Percentiles rank a stretch among this genome's conserved stretches.
Evolutionary conservation across 345 rosid genomes (phyloP).

Genomic region (Brassica cretica): DNA sequence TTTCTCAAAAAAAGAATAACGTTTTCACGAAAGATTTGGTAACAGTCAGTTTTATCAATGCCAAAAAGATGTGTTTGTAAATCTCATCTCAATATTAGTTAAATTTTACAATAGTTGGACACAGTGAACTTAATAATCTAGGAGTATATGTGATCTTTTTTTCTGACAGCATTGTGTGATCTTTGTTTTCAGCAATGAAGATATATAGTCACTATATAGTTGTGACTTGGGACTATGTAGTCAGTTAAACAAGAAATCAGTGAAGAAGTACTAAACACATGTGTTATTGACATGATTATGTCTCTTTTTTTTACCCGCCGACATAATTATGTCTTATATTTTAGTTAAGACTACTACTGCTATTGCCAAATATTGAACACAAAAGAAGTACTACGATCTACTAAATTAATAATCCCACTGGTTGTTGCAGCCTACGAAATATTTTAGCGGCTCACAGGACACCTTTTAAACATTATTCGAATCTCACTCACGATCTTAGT

Average conservation of each 20-base stretch:
- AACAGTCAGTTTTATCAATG: neutral
- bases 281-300: neutral
- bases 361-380: neutral
- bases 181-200: neutral
- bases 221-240: neutral
- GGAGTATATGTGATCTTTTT: neutral
- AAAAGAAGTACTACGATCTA: neutral
- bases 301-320: conserved; percentile 20
- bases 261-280: neutral
- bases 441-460: conserved; percentile 15
- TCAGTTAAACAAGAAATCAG: neutral
- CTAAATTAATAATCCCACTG: conserved; percentile 5
- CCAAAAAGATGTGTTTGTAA: neutral
- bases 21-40: neutral
- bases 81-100: neutral
- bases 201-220: neutral
- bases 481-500: conserved; percentile 32
- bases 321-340: conserved; percentile 13
- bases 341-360: conserved; percentile 15
- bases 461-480: conserved; percentile 19
- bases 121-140: neutral
- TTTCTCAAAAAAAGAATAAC: neutral
- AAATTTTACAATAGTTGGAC: neutral
- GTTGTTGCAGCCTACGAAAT: conserved; percentile 29
- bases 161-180: neutral